phyloP scores from a whole-genome alignment of 371 early-diverging fungal species.

The Rhizomucor pusillus region DNA sequence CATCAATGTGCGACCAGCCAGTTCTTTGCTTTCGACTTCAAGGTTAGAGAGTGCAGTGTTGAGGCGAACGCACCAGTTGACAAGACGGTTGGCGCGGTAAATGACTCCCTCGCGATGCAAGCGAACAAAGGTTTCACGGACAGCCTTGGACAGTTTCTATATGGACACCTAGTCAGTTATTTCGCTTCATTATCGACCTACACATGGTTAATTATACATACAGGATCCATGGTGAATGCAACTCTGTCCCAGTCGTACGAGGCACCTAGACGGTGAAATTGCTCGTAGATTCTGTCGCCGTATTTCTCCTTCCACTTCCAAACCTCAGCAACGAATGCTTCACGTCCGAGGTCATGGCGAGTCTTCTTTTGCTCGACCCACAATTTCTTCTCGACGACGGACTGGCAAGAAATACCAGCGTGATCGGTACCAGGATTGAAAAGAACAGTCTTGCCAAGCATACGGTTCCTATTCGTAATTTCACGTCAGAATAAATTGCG shows the following conservation, averaged over 20 bases:
- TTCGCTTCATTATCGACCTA: no score
- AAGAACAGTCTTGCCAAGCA: slow-evolving; percentile 95
- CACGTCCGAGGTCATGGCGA: slow-evolving; percentile 95
- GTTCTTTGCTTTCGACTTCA: slow-evolving; percentile 94
- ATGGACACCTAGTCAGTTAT: neutral
- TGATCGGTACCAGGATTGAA: slow-evolving; percentile 99
- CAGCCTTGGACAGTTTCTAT: slow-evolving; percentile 77
- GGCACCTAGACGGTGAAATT: slow-evolving; percentile 93
- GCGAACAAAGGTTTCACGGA: slow-evolving; percentile 94
- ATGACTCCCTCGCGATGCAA: slow-evolving; percentile 97
- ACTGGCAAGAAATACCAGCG: slow-evolving; percentile 99
- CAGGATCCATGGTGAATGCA: slow-evolving; percentile 96
- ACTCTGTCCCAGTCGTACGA: slow-evolving; percentile 95
- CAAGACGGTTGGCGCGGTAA: slow-evolving; percentile 96
- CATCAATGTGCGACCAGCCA: slow-evolving; percentile 84
- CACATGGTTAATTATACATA: slow-evolving; percentile 17
- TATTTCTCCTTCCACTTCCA: slow-evolving; percentile 98
- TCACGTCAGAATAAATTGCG: neutral
- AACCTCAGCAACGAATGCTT: slow-evolving; percentile 86
- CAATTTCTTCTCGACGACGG: slow-evolving; percentile 97
- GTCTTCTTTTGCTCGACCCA: slow-evolving; percentile 80
- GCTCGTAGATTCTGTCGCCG: slow-evolving; percentile 85
- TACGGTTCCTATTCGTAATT: slow-evolving; percentile 75
- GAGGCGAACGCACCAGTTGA: slow-evolving; percentile 99
- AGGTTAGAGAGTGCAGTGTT: slow-evolving; percentile 98